Conservation (phyloP, 208 protist species). For the Tritrichomonas foetus region DNA sequence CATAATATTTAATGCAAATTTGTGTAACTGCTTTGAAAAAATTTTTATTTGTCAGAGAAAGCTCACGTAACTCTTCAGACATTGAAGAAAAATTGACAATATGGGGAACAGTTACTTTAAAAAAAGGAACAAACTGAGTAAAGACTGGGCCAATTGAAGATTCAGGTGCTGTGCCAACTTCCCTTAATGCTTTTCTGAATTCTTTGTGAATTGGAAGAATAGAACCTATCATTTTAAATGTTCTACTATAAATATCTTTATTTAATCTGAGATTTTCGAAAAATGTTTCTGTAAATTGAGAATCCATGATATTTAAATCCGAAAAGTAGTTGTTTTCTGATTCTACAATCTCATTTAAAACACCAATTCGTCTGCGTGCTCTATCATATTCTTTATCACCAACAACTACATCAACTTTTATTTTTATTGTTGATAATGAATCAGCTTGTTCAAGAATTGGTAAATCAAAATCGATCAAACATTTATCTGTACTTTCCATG, state of each 20-base stretch:
- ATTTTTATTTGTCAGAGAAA: not conserved
- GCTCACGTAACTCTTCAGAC: not conserved
- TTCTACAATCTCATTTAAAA: not conserved
- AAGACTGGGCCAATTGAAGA: not conserved
- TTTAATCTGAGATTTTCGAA: not conserved
- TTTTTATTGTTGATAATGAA: not conserved
- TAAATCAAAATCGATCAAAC: not conserved
- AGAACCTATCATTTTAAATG: not conserved
- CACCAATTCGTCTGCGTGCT: not conserved
- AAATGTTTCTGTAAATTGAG: not conserved
- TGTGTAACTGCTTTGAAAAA: not conserved
- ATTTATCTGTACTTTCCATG: too few species aligned
- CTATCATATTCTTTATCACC: not conserved
- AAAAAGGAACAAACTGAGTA: not conserved
- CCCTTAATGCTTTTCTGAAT: not conserved
- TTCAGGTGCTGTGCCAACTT: not conserved
- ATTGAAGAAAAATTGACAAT: not conserved
- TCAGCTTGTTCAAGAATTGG: not conserved
- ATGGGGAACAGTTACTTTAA: not conserved
- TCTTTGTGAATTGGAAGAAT: not conserved
- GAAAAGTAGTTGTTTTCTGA: not conserved
- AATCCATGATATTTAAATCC: not conserved
- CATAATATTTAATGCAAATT: not conserved
- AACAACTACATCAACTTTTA: not conserved
- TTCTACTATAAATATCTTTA: not conserved